A percentile compares a stretch with the other conserved stretches of the same genome.
phyloP scores from a whole-genome alignment of 192 early-diverging fungal species.

The Globomyces pollinis-pini region DNA sequence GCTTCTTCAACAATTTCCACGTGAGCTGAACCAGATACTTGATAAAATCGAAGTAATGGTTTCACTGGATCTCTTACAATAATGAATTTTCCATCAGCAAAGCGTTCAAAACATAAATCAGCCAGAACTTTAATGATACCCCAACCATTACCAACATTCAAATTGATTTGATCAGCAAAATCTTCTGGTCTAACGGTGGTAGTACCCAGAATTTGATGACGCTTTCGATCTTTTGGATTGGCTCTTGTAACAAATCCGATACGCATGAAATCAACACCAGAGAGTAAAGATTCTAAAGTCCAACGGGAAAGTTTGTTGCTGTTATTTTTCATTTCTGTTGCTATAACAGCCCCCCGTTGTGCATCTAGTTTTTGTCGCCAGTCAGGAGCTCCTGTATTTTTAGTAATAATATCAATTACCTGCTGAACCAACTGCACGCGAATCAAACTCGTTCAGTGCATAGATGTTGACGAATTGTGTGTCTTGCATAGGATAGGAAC shows the following conservation, averaged over 20 bases:
- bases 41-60: conserved; percentile 11
- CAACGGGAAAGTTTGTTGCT: conserved; percentile 88
- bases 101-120: conserved; percentile 65
- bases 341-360: conserved; percentile 91
- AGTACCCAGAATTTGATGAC: conserved; percentile 78
- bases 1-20: background rate
- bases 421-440: conserved; percentile 71
- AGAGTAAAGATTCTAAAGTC: conserved; percentile 86
- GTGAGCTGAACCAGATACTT: background rate
- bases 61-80: conserved; percentile 96
- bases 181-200: conserved; percentile 82
- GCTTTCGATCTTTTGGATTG: conserved; percentile 65
- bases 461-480: conserved; percentile 58
- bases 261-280: conserved; percentile 84
- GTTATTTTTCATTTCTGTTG: conserved; percentile 98
- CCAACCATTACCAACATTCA: conserved; percentile 82
- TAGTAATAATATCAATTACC: too few relatives aligned
- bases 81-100: conserved; percentile 92
- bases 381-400: too few relatives aligned
- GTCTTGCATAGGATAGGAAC: conserved; percentile 30
- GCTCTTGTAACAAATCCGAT: conserved; percentile 75
- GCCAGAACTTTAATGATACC: conserved; percentile 93
- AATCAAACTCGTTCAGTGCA: conserved; percentile 92
- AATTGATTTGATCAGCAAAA: conserved; percentile 82
- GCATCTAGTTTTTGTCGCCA: conserved; percentile 93